Base-by-base conservation (phyloP, 495 filamentous ascomycete species). In the Penicillium argentinense region DNA sequence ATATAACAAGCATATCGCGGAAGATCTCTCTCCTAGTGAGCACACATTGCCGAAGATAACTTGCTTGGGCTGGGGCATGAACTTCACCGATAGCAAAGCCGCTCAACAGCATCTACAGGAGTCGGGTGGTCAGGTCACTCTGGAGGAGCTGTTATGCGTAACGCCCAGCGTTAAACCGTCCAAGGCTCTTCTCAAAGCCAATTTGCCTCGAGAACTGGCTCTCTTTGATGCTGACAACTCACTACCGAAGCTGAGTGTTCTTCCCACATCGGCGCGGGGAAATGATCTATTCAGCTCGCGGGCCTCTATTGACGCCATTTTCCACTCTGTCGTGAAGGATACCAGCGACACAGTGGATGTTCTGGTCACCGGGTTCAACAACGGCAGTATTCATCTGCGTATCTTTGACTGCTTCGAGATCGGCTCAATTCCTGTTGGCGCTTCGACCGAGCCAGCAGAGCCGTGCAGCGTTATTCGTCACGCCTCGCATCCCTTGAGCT, bases 391-490 rank as follows among this genome's bases (percentile, higher is more conserved):
- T 24, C 84, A 91, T 52, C 67, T 96, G 22, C 86, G 86, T 45
- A 89, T 96, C 41, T 96, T 95, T 63, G 88, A 96, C 58, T 92
- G 86, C 12, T 91, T 97, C 54, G 76, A 88, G 43, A 86, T 96
- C 45, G 90, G 93, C 1, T 81, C 74, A 14, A 80, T 89, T 40
- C 62, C 68, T 5, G 57, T 82, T 21, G 53, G 63, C 9, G 46
- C 47, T 26, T 37, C 58, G 22, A 30, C 45, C 32, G 56, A 43
- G 17, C 28, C 45, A 17, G 23, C 41, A 32, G 34, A 40, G 2
- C 54, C 59, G 9, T 67, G 61, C 28, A 47, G 42, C 13, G 62
- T 67, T 30, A 52, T 75, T 32, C 51, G 65, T 16, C 87, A 95
- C 61, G 77, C 84, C 16, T 89, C 87, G 25, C 87, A 93, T 61